Percentiles rank a stretch among this genome's conserved stretches.
phyloP scores from a whole-genome alignment of 192 early-diverging fungal genomes.

The Obelidium mucronatum region DNA sequence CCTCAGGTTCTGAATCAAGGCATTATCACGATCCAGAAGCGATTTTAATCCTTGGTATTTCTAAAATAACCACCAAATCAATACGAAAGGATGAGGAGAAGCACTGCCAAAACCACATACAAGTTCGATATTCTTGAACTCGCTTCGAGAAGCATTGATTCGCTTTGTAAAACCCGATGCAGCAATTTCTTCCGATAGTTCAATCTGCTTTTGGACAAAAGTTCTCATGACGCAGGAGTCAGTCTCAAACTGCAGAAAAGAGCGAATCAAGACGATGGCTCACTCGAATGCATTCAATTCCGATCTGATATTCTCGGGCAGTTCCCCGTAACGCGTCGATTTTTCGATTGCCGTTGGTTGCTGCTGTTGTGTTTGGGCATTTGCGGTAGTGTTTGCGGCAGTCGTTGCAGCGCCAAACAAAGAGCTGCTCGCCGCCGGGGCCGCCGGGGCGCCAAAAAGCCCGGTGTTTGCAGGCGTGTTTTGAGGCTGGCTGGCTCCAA shows the following conservation, averaged over 20 bases:
- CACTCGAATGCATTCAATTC: constrained; percentile 42
- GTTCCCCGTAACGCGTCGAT: constrained; percentile 38
- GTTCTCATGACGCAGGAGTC: constrained; percentile 10
- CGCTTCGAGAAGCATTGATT: constrained; percentile 25
- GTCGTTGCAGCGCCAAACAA: neutral
- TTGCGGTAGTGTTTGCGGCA: neutral
- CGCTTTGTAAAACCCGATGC: constrained; percentile 10
- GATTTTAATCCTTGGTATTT: constrained; percentile 47
- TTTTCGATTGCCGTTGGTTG: constrained; percentile 7
- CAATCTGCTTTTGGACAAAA: constrained; percentile 41
- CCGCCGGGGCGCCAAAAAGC: neutral
- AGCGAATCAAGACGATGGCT: neutral
- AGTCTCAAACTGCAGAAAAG: neutral
- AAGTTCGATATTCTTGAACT: constrained; percentile 28
- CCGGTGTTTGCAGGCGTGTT: neutral
- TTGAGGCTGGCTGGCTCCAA: neutral
- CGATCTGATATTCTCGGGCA: constrained; percentile 23
- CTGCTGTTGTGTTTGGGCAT: too few relatives aligned
- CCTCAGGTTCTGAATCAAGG: constrained; percentile 37
- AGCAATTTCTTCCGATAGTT: constrained; percentile 35
- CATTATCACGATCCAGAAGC: constrained; percentile 46
- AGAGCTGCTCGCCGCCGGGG: neutral
- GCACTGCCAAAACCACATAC: neutral
- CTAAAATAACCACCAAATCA: constrained; percentile 13
- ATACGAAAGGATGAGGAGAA: neutral